Evolutionary conservation across 1,139 yeast genomes (phyloP).

Genomic region (Pichia sorboxylosa): DNA sequence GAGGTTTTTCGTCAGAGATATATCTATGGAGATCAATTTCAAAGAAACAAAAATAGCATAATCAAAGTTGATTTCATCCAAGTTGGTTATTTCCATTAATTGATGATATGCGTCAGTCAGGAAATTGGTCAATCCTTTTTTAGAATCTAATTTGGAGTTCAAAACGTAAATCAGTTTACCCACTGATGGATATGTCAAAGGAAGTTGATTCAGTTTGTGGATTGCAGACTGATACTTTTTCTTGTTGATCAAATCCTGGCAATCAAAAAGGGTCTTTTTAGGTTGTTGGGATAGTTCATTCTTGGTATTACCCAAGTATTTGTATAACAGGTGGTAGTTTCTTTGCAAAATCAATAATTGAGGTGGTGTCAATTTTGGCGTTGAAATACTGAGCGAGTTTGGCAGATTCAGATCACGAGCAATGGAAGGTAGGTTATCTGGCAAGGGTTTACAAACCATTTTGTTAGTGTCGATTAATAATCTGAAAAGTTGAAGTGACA

Average conservation of each 20-base stretch:
- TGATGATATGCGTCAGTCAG: slow-evolving; percentile 22
- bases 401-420: slow-evolving; percentile 35
- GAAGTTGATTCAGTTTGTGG: slow-evolving; percentile 28
- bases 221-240: slow-evolving; percentile 37
- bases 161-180: slow-evolving; percentile 36
- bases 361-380: slow-evolving; percentile 32
- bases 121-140: slow-evolving; percentile 19
- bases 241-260: slow-evolving; percentile 31
- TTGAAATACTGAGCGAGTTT: slow-evolving; percentile 26
- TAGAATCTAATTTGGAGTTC: slow-evolving; percentile 31
- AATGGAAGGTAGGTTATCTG: neutral
- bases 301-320: neutral
- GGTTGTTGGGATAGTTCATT: neutral
- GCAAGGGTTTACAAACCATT: neutral
- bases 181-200: slow-evolving; percentile 31
- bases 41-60: neutral
- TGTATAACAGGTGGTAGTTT: slow-evolving; percentile 21
- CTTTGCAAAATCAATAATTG: slow-evolving; percentile 33
- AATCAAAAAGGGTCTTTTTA: slow-evolving; percentile 27
- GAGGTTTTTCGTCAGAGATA: neutral
- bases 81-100: slow-evolving; percentile 1
- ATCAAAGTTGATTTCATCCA: neutral
- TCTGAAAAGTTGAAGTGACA: slow-evolving; percentile 15
- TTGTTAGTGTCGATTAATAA: neutral
- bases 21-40: neutral